Conservation (phyloP, 129 eudicot species). For the Lactuca sativa region DNA sequence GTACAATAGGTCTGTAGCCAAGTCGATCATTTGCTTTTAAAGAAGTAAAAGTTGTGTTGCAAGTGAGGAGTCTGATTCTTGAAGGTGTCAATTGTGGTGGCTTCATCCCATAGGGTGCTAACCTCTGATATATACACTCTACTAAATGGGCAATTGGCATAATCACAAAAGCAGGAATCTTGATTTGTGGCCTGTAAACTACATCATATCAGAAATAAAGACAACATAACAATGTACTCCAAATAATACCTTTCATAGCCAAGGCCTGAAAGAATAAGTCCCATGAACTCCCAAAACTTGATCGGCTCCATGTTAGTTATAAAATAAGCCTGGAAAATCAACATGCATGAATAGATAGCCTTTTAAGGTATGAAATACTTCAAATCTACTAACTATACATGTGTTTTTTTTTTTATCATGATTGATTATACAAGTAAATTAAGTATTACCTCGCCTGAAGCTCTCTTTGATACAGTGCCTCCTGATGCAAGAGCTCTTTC, state of each 20-base stretch:
- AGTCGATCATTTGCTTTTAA: constrained; percentile 87
- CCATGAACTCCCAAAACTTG: constrained; percentile 84
- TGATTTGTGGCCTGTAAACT: constrained; percentile 85
- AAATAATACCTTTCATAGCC: constrained; percentile 83
- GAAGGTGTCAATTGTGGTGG: constrained; percentile 93
- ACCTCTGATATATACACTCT: constrained; percentile 48
- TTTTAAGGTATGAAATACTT: neutral
- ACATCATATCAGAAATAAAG: constrained; percentile 52
- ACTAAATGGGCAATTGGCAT: constrained; percentile 73
- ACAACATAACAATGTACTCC: neutral
- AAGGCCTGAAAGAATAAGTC: constrained; percentile 86
- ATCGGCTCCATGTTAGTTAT: constrained; percentile 95
- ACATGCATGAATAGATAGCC: neutral
- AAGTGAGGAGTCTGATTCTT: constrained; percentile 70
- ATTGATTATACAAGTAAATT: constrained; percentile 4
- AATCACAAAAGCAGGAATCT: constrained; percentile 66
- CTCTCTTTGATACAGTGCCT: constrained; percentile 70
- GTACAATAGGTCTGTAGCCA: constrained; percentile 90
- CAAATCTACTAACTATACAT: neutral
- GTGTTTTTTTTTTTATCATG: too few relatives aligned
- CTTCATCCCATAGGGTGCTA: constrained; percentile 89
- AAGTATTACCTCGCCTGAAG: constrained; percentile 79
- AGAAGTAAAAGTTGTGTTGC: constrained; percentile 74
- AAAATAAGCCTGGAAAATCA: constrained; percentile 78
- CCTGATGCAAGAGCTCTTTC: constrained; percentile 95